Evolutionary conservation across 2,329 filamentous ascomycete genomes (phyloP).

Genomic region (Colletotrichum truncatum): DNA sequence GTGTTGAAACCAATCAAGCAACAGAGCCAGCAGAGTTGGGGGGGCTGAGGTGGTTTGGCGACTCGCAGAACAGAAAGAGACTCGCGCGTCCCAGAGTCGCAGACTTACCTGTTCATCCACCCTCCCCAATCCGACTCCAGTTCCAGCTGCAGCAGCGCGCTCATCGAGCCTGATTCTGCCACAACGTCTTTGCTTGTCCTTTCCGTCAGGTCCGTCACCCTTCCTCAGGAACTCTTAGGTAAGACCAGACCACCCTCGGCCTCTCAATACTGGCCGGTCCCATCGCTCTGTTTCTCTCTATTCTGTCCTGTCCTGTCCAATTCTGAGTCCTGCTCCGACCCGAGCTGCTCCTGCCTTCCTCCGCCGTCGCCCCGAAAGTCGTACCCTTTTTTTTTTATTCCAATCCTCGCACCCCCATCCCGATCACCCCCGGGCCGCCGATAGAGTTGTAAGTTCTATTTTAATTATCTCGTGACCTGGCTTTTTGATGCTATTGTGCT

Average conservation of each 20-base stretch:
- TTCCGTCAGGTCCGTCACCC: background rate
- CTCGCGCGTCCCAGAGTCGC: slow-evolving; percentile 4
- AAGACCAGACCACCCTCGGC: slow-evolving; percentile 18
- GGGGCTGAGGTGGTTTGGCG: slow-evolving; percentile 2
- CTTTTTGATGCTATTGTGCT: slow-evolving; percentile 33
- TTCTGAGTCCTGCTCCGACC: slow-evolving; percentile 35
- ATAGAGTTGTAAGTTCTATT: slow-evolving; percentile 35
- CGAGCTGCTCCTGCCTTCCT: slow-evolving; percentile 43
- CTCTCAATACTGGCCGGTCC: slow-evolving; percentile 4
- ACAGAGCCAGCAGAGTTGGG: slow-evolving; percentile 1
- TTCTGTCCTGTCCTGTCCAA: slow-evolving; percentile 13
- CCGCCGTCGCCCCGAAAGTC: slow-evolving; percentile 25
- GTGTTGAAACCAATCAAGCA: slow-evolving; percentile 27
- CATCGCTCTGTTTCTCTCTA: background rate
- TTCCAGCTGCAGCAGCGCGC: slow-evolving; percentile 15
- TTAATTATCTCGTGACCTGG: slow-evolving; percentile 39
- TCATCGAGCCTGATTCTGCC: slow-evolving; percentile 3
- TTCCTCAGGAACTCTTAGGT: slow-evolving; percentile 8
- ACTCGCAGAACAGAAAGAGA: background rate
- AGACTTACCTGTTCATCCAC: slow-evolving; percentile 9
- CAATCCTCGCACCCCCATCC: slow-evolving; percentile 37
- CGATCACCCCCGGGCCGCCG: slow-evolving; percentile 39
- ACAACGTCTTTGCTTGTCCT: background rate
- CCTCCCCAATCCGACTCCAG: background rate
- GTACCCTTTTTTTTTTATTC: slow-evolving; percentile 35